Conservation (phyloP, 2,329 filamentous ascomycete genomes). For the Fusarium odoratissimum region DNA sequence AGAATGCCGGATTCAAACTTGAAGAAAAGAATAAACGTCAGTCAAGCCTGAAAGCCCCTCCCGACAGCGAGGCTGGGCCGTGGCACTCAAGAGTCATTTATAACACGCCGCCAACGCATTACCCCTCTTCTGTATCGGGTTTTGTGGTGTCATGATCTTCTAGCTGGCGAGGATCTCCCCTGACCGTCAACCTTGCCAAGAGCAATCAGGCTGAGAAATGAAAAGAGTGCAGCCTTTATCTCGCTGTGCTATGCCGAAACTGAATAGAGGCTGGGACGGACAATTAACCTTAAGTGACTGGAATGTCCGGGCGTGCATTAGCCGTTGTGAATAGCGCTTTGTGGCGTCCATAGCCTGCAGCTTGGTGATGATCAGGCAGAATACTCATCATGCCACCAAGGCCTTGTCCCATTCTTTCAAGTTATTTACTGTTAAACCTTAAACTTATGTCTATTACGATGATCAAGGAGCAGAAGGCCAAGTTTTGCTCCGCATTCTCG, state of each 20-base stretch:
- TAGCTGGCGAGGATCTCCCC: background rate
- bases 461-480: too few species aligned
- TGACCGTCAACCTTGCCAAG: constrained; percentile 2
- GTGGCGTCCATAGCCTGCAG: background rate
- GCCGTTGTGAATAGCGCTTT: background rate
- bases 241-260: background rate
- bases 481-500: rapidly evolving
- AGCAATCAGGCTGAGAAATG: background rate
- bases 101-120: background rate
- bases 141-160: background rate
- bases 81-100: background rate
- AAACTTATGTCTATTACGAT: background rate
- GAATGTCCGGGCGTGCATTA: constrained; percentile 11
- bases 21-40: background rate
- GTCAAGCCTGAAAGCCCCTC: background rate
- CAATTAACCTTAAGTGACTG: background rate
- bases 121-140: constrained; percentile 6
- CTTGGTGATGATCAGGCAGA: background rate
- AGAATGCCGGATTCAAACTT: background rate
- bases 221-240: background rate
- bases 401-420: rapidly evolving
- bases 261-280: background rate
- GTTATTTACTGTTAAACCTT: rapidly evolving
- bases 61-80: background rate
- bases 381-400: background rate